A percentile compares a stretch with the other conserved stretches of the same genome.
Conservation (phyloP, 2,329 filamentous ascomycete species). For the Allantophomopsis lycopodina region DNA sequence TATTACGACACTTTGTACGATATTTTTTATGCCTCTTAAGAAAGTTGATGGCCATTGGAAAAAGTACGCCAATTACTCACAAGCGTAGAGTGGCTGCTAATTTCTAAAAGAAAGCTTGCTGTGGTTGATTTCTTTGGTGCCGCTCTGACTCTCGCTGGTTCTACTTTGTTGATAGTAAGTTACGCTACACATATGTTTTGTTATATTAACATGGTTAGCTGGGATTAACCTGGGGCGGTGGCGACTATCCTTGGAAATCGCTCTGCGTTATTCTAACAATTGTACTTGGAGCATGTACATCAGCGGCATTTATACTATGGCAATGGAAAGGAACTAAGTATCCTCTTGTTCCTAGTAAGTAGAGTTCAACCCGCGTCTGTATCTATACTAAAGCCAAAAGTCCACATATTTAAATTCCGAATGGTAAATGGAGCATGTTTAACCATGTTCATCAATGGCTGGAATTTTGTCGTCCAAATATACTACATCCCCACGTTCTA, state of each 20-base stretch:
- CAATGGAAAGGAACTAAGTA: constrained; percentile 31
- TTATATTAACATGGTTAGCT: too few species aligned
- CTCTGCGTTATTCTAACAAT: constrained; percentile 28
- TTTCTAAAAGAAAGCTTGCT: background rate
- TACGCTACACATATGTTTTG: background rate
- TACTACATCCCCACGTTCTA: constrained; percentile 26
- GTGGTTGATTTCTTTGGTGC: background rate
- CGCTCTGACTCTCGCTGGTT: background rate
- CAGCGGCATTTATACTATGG: constrained; percentile 28
- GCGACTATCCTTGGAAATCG: constrained; percentile 15
- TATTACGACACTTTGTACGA: constrained; percentile 14
- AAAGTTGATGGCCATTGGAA: background rate
- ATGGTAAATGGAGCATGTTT: constrained; percentile 40
- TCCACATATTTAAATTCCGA: constrained; percentile 37
- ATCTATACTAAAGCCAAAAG: constrained; percentile 7
- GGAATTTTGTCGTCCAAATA: constrained; percentile 43
- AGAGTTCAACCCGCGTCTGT: too few species aligned
- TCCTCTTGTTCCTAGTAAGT: constrained; percentile 19
- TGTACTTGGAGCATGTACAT: constrained; percentile 27
- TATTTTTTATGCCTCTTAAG: constrained; percentile 18
- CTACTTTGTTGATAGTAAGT: background rate
- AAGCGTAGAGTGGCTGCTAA: too few species aligned
- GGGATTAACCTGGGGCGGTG: constrained; percentile 36
- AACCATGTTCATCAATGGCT: constrained; percentile 43
- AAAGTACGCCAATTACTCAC: too few species aligned